These are phyloP conservation scores for Aspergillus egyptiacus DNA, from an alignment of 495 filamentous ascomycete genomes.

Conservation along the genomic window DNA sequence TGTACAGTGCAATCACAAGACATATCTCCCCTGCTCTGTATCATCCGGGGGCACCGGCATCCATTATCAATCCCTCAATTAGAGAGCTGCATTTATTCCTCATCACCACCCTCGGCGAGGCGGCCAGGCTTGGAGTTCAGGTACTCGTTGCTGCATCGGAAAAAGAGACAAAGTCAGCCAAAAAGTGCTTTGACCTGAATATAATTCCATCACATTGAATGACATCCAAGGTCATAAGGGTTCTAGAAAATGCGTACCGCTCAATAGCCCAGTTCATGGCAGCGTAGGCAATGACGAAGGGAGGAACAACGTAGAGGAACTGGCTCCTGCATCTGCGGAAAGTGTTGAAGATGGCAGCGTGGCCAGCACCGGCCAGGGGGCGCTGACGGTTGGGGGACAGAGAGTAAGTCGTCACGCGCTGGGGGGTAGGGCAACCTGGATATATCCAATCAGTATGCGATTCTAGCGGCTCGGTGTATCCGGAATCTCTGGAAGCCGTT, in stretches of 20 bases:
- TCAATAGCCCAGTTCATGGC: constrained; percentile 81
- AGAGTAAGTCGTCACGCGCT: constrained; percentile 59
- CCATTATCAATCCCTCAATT: constrained; percentile 1
- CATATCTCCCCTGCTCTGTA: constrained; percentile 11
- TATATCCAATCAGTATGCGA: constrained; percentile 2
- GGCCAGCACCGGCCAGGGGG: constrained; percentile 53
- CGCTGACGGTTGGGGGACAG: constrained; percentile 60
- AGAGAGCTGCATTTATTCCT: constrained; percentile 30
- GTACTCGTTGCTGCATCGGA: constrained; percentile 67
- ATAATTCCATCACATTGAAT: neutral
- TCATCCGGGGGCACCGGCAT: neutral
- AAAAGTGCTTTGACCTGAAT: neutral
- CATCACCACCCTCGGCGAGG: constrained; percentile 36
- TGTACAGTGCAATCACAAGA: constrained; percentile 36
- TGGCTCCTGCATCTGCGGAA: constrained; percentile 57
- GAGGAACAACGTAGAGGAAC: constrained; percentile 76
- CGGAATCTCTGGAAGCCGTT: neutral
- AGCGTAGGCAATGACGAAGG: constrained; percentile 67
- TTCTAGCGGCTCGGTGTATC: neutral
- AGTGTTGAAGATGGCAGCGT: constrained; percentile 61
- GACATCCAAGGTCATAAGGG: neutral
- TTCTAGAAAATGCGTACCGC: constrained; percentile 49
- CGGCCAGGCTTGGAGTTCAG: constrained; percentile 88
- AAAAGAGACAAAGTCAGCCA: constrained; percentile 6
- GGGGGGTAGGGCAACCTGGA: constrained; percentile 45